These are phyloP conservation scores for Lactarius psammicola DNA, from an alignment of 768 basidiomycete genomes.

Conservation along the genomic window DNA sequence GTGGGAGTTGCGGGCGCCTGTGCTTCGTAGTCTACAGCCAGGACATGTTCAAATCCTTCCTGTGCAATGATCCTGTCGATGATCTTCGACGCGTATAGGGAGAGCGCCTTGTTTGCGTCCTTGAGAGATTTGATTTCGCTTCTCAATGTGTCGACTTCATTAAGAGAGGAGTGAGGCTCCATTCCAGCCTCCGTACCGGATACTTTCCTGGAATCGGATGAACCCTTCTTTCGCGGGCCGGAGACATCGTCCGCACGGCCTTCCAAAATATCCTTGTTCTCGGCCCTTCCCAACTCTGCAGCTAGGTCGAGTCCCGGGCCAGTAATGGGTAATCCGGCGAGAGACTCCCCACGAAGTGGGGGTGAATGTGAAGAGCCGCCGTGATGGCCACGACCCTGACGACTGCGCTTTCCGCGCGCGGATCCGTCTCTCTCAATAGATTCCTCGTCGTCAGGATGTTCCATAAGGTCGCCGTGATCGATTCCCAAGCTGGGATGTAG, in stretches of 20 bases:
- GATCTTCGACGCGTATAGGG: slow-evolving; percentile 95
- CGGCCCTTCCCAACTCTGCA: slow-evolving; percentile 87
- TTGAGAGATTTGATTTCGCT: slow-evolving; percentile 89
- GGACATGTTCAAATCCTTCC: slow-evolving; percentile 95
- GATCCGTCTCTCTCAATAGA: slow-evolving; percentile 30
- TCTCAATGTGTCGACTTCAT: slow-evolving; percentile 72
- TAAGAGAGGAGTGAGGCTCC: slow-evolving; percentile 45
- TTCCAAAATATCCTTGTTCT: slow-evolving; percentile 78
- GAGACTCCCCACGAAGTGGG: slow-evolving; percentile 66
- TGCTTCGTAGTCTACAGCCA: slow-evolving; percentile 86
- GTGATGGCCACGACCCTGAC: slow-evolving; percentile 51
- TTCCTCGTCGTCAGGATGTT: slow-evolving; percentile 38
- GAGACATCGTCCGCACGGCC: slow-evolving; percentile 52
- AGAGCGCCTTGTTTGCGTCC: slow-evolving; percentile 94
- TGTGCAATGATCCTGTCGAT: slow-evolving; percentile 95
- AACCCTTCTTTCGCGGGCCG: slow-evolving; percentile 43
- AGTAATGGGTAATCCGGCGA: slow-evolving; percentile 82
- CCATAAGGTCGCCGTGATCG: slow-evolving; percentile 44
- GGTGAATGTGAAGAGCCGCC: slow-evolving; percentile 53
- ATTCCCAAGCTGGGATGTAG: slow-evolving; percentile 52
- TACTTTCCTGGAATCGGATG: slow-evolving; percentile 34
- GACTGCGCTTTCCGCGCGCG: slow-evolving; percentile 43
- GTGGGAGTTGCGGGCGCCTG: slow-evolving; percentile 51
- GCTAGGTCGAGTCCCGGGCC: slow-evolving; percentile 89
- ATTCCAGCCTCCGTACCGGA: slow-evolving; percentile 41